Evolutionary conservation across 495 filamentous ascomycete genomes (phyloP).

Genomic region (Penicillium cinerascens): DNA sequence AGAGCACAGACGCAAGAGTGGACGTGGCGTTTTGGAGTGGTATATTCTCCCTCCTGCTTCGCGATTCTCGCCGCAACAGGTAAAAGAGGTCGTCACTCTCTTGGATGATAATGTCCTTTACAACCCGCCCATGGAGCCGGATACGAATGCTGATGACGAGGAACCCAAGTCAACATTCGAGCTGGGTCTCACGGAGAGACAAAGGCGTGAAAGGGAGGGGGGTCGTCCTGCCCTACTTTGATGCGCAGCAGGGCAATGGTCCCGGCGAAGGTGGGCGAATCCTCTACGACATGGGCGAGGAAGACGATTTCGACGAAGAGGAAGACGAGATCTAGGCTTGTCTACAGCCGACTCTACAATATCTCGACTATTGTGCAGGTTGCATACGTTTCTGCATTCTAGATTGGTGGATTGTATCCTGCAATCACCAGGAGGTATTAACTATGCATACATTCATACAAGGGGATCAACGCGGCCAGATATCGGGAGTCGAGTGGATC

Average conservation of each 20-base stretch:
- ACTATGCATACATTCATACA: slow-evolving; percentile 46
- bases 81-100: slow-evolving; percentile 56
- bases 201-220: slow-evolving; percentile 79
- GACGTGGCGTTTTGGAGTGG: slow-evolving; percentile 70
- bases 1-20: slow-evolving; percentile 79
- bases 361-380: slow-evolving; percentile 1
- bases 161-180: slow-evolving; percentile 75
- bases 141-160: slow-evolving; percentile 33
- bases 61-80: slow-evolving; percentile 29
- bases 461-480: slow-evolving; percentile 1
- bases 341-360: neutral
- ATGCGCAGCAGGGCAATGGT: slow-evolving; percentile 78
- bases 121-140: slow-evolving; percentile 41
- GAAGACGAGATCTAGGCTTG: slow-evolving; percentile 83
- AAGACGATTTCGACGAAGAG: slow-evolving; percentile 98
- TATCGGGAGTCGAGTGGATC: slow-evolving; percentile 3
- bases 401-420: slow-evolving; percentile 32
- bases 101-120: slow-evolving; percentile 77
- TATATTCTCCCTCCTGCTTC: slow-evolving; percentile 61
- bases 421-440: slow-evolving; percentile 39
- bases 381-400: slow-evolving; percentile 11
- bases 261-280: slow-evolving; percentile 86
- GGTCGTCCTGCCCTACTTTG: slow-evolving; percentile 89
- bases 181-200: slow-evolving; percentile 83
- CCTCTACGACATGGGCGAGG: slow-evolving; percentile 90